Base-by-base conservation (phyloP, 2,329 filamentous ascomycete genomes). In the Exserohilum turcica region DNA sequence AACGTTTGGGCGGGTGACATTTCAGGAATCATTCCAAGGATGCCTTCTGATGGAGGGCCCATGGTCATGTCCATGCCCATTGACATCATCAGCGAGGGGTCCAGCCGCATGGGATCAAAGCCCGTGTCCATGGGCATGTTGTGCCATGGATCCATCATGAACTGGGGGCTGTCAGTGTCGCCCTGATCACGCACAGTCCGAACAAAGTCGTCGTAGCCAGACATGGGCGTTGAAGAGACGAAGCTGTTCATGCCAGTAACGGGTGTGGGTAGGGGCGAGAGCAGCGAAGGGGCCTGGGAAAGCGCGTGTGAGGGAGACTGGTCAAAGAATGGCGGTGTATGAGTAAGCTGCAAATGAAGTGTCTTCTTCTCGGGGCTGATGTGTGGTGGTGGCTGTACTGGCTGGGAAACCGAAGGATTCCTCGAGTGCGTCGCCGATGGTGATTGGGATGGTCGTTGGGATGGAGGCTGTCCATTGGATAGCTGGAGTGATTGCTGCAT, bases 71-170 rank as follows among this genome's bases (percentile, higher is more conserved):
- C 77, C 65, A 79, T 79, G 24, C 70, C 70, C 72, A 80, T 75
- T 7, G 75, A 74, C 51, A 77, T 71, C 42, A 77, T 72, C 61
- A 80, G 71, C 40, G 79, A 73, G 46, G 79, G 71, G 48, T 79
- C 76, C 27, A 77, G 75, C 39, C 77, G 70, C 67, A 79, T 74
- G 3, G 64, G 51, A 43, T 80, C 78, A 52, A 76, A 79, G 0
- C 74, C 75, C 10, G 76, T 65, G 7, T 74, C 72, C 69, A 81
- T 76, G 16, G 76, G 69, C 68, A 80, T 76, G 46, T 77, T 73
- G 37, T 70, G 71, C 79, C 79, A 81, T 5, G 70, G 67, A 57
- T 81, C 78, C 62, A 81, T 74, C 70, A 79, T 74, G 65, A 79
- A 81, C 15, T 70, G 73, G 3, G 79, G 79, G 61, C 77, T 80